Conservation (phyloP, 192 early-diverging fungal species). For the Coemansia sp. region DNA sequence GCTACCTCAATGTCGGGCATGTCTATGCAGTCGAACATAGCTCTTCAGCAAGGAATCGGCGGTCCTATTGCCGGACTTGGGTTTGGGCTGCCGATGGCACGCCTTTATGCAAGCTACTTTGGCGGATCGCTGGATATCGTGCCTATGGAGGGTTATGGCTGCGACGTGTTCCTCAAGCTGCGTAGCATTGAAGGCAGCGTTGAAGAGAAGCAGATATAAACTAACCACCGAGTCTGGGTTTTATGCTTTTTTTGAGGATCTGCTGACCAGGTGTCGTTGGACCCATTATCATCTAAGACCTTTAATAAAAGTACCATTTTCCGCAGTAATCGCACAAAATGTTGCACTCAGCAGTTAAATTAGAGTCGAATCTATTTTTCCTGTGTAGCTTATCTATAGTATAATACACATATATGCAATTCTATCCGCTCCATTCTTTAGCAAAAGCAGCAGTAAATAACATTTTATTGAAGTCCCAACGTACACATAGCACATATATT, state of each 20-base stretch:
- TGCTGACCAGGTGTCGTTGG: background rate
- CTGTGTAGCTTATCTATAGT: too few species aligned
- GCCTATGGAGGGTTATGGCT: conserved; percentile 85
- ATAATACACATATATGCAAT: too few species aligned
- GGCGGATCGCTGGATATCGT: conserved; percentile 84
- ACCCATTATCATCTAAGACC: background rate
- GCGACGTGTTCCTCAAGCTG: conserved; percentile 87
- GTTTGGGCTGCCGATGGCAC: conserved; percentile 83
- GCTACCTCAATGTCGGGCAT: conserved; percentile 49
- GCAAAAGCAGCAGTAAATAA: too few species aligned
- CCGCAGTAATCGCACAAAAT: background rate
- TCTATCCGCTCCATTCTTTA: too few species aligned
- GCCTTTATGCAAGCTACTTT: conserved; percentile 91
- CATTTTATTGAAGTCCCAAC: too few species aligned
- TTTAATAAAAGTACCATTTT: background rate
- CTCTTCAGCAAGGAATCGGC: conserved; percentile 85
- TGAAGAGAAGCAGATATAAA: conserved; percentile 49
- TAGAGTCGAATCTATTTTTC: too few species aligned
- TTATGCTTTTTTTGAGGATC: background rate
- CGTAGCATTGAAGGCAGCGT: conserved; percentile 76
- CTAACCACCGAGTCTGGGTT: too few species aligned
- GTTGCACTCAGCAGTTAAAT: too few species aligned
- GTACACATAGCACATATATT: background rate
- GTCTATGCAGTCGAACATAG: conserved; percentile 70
- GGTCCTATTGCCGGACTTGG: conserved; percentile 86